Evolutionary conservation across 2,329 filamentous ascomycete species (phyloP).

Genomic region (Sporothrix humicola): DNA sequence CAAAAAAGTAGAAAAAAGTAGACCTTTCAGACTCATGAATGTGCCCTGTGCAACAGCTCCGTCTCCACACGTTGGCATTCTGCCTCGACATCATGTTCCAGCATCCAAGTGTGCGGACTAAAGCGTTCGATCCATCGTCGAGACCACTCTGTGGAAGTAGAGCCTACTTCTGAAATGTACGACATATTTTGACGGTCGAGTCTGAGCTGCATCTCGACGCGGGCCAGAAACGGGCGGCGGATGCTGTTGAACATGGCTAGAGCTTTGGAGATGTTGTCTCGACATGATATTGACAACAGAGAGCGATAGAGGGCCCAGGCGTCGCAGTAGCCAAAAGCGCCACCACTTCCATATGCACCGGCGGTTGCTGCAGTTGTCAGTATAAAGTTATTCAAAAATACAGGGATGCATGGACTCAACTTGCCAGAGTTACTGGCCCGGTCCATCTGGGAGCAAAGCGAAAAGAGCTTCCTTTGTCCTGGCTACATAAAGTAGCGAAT

Average conservation of each 20-base stretch:
- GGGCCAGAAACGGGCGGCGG: constrained; percentile 17
- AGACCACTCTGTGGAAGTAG: constrained; percentile 25
- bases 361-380: constrained; percentile 25
- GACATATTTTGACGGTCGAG: not conserved
- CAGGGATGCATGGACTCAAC: constrained; percentile 19
- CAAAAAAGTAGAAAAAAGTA: no score
- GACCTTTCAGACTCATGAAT: not conserved
- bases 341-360: constrained; percentile 27
- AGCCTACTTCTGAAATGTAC: constrained; percentile 4
- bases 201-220: constrained; percentile 31
- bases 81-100: constrained; percentile 32
- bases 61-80: constrained; percentile 25
- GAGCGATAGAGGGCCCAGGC: constrained; percentile 30
- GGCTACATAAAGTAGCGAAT: not conserved
- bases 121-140: constrained; percentile 28
- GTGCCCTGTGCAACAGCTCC: not conserved
- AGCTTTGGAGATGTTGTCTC: constrained; percentile 17
- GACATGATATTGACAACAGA: constrained; percentile 8
- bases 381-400: not conserved
- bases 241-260: constrained; percentile 29
- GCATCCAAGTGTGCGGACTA: constrained; percentile 27
- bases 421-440: constrained; percentile 25
- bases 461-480: no score
- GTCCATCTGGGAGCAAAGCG: no score
- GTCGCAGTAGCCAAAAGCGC: constrained; percentile 31